Evolutionary conservation across 75 land plant species (phyloP).

Genomic region (Pinus tabuliformis): DNA sequence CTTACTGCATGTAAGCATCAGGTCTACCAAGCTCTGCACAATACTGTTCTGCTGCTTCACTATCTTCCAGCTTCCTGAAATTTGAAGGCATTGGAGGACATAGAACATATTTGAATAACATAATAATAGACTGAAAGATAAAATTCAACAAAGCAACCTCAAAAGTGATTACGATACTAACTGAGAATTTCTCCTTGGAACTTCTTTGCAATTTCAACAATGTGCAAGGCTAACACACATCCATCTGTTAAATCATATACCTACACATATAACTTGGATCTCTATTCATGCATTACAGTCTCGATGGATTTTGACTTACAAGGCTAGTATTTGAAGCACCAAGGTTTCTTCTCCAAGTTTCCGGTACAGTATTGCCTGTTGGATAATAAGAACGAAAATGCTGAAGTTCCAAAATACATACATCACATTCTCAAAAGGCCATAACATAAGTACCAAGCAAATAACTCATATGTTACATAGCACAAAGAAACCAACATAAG

Average conservation of each 20-base stretch:
- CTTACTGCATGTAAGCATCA: slow-evolving; percentile 96
- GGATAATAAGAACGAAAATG: slow-evolving; percentile 10
- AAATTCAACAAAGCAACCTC: not conserved
- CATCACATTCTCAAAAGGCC: not conserved
- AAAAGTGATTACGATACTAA: not conserved
- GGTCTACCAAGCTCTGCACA: slow-evolving; percentile 94
- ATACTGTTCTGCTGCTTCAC: slow-evolving; percentile 93
- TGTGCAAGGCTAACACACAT: not conserved
- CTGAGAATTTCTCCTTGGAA: not conserved
- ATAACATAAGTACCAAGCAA: not conserved
- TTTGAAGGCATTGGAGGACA: not conserved
- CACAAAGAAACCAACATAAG: not conserved
- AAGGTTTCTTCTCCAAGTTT: slow-evolving; percentile 86
- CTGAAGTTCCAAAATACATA: not conserved
- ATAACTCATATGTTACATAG: not conserved
- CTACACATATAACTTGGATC: not conserved
- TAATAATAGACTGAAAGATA: slow-evolving; percentile 1
- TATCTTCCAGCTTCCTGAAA: slow-evolving; percentile 89
- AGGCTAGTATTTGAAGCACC: slow-evolving; percentile 87
- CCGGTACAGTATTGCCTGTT: slow-evolving; percentile 83
- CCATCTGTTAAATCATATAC: not conserved
- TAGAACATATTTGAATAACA: not conserved
- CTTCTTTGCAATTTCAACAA: not conserved
- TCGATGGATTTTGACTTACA: slow-evolving; percentile 49
- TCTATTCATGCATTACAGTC: not conserved